A percentile compares a stretch with the other conserved stretches of the same genome.
Evolutionary conservation across 768 basidiomycete species (phyloP).

Genomic region (Hericium coralloides): DNA sequence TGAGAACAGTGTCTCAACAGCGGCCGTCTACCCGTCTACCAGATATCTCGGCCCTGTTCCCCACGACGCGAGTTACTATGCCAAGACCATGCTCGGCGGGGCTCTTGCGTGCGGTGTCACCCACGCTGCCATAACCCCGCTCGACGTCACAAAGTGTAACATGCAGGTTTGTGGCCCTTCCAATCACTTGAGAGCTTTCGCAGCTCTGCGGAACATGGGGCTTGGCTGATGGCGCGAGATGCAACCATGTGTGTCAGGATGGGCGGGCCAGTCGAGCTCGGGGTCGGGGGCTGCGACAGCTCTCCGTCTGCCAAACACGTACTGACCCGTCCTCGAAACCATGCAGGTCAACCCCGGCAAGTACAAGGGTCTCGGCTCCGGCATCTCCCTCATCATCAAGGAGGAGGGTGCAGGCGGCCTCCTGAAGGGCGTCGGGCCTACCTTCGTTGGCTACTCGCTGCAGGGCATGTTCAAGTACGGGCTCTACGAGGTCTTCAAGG

Average conservation of each 20-base stretch:
- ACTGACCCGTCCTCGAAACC: not conserved
- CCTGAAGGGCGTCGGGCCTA: slow-evolving; percentile 93
- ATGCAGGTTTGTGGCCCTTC: slow-evolving; percentile 56
- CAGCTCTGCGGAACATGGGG: too few relatives aligned
- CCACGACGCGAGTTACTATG: slow-evolving; percentile 68
- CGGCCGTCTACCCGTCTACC: not conserved
- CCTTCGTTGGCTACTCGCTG: slow-evolving; percentile 86
- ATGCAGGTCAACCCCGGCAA: slow-evolving; percentile 65
- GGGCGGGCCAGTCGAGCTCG: too few relatives aligned
- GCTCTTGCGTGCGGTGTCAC: slow-evolving; percentile 83
- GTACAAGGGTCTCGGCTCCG: slow-evolving; percentile 57
- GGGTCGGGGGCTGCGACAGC: too few relatives aligned
- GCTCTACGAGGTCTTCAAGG: slow-evolving; percentile 97
- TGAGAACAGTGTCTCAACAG: not conserved
- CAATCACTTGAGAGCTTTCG: not conserved
- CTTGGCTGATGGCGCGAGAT: too few relatives aligned
- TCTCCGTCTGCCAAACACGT: too few relatives aligned
- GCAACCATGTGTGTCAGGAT: too few relatives aligned
- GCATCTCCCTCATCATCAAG: slow-evolving; percentile 55
- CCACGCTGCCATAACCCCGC: slow-evolving; percentile 80
- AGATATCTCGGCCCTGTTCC: slow-evolving; percentile 62
- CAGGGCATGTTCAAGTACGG: slow-evolving; percentile 99
- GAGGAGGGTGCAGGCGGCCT: slow-evolving; percentile 83
- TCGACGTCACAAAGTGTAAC: slow-evolving; percentile 87
- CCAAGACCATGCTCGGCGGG: slow-evolving; percentile 86